These are phyloP conservation scores for Crithidia mellificae DNA, from an alignment of 208 protist species.

Conservation along the genomic window DNA sequence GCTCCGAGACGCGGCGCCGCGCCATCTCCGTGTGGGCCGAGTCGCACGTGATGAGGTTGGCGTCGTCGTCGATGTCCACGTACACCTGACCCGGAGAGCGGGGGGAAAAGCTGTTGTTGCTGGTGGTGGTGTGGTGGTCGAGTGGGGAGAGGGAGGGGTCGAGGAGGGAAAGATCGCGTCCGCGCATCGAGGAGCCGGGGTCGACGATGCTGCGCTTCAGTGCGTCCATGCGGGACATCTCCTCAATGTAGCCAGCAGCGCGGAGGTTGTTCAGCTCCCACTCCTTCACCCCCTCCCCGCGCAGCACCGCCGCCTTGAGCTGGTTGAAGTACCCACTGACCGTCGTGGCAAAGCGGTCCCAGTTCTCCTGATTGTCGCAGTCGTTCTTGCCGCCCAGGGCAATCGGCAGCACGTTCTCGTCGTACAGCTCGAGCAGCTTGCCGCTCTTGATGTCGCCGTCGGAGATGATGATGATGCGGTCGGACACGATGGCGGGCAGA, in stretches of 20 bases:
- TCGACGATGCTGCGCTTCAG: constrained; percentile 34
- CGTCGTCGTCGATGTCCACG: constrained; percentile 28
- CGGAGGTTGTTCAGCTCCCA: constrained; percentile 70
- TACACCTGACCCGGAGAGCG: constrained; percentile 1
- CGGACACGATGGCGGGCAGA: constrained; percentile 65
- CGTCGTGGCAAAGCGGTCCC: constrained; percentile 37
- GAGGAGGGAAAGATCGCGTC: not conserved
- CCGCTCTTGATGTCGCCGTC: constrained; percentile 58
- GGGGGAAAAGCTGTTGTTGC: constrained; percentile 1
- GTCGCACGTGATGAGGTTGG: constrained; percentile 39
- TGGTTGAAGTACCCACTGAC: constrained; percentile 56
- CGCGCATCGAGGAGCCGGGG: constrained; percentile 4
- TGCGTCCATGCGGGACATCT: constrained; percentile 21
- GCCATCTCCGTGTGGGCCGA: constrained; percentile 21
- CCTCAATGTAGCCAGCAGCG: constrained; percentile 31
- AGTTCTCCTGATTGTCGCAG: constrained; percentile 64
- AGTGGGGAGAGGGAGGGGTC: not conserved
- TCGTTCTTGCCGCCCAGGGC: constrained; percentile 67
- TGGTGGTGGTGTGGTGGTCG: not conserved
- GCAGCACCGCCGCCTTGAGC: constrained; percentile 46
- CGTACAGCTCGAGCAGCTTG: constrained; percentile 60
- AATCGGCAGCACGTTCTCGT: constrained; percentile 57
- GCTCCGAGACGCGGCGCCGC: not conserved
- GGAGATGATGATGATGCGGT: constrained; percentile 68
- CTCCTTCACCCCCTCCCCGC: constrained; percentile 67